A percentile compares a stretch with the other conserved stretches of the same genome.
These are phyloP conservation scores for Aaosphaeria arxii DNA, from an alignment of 2,329 filamentous ascomycete genomes.

Conservation along the genomic window DNA sequence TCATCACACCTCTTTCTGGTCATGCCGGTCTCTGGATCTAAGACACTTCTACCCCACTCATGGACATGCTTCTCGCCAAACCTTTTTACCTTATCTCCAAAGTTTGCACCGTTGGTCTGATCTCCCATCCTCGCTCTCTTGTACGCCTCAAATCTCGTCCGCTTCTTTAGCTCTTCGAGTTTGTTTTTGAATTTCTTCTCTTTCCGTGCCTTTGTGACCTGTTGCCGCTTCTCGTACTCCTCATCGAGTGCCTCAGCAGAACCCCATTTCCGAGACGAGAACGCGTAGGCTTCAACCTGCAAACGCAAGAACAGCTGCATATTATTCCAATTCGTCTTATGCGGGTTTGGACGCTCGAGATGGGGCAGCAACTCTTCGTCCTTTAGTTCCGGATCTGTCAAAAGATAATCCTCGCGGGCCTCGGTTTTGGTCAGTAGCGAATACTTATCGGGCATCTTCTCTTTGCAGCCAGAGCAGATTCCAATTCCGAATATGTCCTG, in stretches of 20 bases:
- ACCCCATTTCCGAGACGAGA: conserved; percentile 82
- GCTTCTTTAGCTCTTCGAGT: conserved; percentile 85
- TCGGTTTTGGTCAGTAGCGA: conserved; percentile 95
- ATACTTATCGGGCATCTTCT: conserved; percentile 87
- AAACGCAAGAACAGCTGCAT: conserved; percentile 97
- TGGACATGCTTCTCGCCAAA: conserved; percentile 74
- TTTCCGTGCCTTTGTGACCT: conserved; percentile 78
- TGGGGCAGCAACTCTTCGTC: conserved; percentile 85
- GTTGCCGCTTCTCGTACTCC: conserved; percentile 78
- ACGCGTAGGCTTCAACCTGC: conserved; percentile 92
- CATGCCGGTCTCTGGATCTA: conserved; percentile 65
- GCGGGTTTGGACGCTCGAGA: conserved; percentile 85
- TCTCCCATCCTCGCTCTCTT: conserved; percentile 51
- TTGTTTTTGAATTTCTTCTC: conserved; percentile 91
- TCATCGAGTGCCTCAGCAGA: conserved; percentile 79
- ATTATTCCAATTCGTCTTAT: conserved; percentile 94
- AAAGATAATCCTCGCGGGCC: conserved; percentile 87
- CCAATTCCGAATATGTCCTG: conserved; percentile 74
- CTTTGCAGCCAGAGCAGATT: conserved; percentile 83
- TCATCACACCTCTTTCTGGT: conserved; percentile 71
- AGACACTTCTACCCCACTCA: conserved; percentile 68
- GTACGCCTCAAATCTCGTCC: conserved; percentile 88
- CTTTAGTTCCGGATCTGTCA: conserved; percentile 92
- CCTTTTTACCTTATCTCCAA: conserved; percentile 72
- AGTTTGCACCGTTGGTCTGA: conserved; percentile 47